Percentiles rank a stretch among this genome's conserved stretches.
phyloP scores from a whole-genome alignment of 2,329 filamentous ascomycete species.

The Raffaelea arxii region DNA sequence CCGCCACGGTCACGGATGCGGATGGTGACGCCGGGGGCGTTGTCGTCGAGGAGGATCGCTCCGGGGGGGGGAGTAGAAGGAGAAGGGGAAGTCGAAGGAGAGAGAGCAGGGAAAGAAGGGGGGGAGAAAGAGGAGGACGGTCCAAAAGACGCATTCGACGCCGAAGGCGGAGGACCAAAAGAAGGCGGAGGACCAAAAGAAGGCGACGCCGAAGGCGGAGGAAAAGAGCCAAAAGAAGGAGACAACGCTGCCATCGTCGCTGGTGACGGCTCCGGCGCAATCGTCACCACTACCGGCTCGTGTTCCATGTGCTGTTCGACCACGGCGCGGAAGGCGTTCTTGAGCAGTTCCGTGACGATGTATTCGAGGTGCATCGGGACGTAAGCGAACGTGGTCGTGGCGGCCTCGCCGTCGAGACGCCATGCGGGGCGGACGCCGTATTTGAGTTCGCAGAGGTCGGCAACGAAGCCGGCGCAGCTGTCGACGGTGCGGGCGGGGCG shows the following conservation, averaged over 20 bases:
- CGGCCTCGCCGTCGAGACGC: constrained; percentile 73
- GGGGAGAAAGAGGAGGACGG: too few relatives aligned
- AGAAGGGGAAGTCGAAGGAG: neutral
- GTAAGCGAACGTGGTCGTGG: constrained; percentile 87
- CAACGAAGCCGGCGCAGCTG: constrained; percentile 79
- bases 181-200: too few relatives aligned
- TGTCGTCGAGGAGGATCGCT: constrained; percentile 50
- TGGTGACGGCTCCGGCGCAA: constrained; percentile 52
- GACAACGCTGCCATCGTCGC: constrained; percentile 15
- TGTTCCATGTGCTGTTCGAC: constrained; percentile 72
- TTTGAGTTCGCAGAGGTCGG: constrained; percentile 91
- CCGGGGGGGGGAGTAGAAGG: constrained; percentile 1
- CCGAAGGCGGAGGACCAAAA: constrained; percentile 19
- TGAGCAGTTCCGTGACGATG: constrained; percentile 90
- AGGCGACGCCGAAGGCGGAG: constrained; percentile 32
- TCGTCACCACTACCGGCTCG: constrained; percentile 84
- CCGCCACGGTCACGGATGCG: constrained; percentile 92
- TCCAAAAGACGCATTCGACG: too few relatives aligned
- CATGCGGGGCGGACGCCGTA: constrained; percentile 81
- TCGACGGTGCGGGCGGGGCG: constrained; percentile 74
- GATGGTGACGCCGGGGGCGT: constrained; percentile 81
- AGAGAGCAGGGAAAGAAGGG: too few relatives aligned
- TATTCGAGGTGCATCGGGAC: constrained; percentile 96
- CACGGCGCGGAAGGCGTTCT: constrained; percentile 92
- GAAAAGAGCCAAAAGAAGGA: too few relatives aligned